These are phyloP conservation scores for Fusarium sacchari DNA, from an alignment of 2,329 filamentous ascomycete species.

Conservation along the genomic window DNA sequence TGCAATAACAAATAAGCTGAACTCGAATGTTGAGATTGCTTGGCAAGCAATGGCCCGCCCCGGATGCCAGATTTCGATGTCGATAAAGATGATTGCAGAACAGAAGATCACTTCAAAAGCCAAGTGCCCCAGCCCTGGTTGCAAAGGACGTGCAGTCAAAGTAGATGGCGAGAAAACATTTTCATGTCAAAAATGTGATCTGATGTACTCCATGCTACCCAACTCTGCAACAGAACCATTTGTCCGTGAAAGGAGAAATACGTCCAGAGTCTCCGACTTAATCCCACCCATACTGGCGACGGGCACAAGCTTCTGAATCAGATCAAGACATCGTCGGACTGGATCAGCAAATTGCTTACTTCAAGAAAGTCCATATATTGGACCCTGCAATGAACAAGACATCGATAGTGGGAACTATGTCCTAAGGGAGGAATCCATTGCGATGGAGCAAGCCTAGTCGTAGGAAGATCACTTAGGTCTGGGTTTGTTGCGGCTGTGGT, in stretches of 20 bases:
- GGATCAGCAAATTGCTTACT: background rate
- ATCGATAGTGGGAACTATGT: accelerated
- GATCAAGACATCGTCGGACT: background rate
- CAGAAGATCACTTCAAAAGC: accelerated
- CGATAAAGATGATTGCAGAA: background rate
- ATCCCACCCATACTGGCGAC: accelerated
- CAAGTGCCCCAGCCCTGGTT: background rate
- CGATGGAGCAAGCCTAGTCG: accelerated
- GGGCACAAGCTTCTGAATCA: background rate
- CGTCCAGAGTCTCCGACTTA: accelerated
- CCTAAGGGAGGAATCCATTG: accelerated
- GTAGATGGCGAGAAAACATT: background rate
- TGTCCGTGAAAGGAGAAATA: too few species aligned
- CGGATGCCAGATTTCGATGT: background rate
- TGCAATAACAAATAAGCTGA: too few species aligned
- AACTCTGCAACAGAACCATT: accelerated
- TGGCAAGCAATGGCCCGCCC: background rate
- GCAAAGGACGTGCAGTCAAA: background rate
- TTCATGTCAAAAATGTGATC: background rate
- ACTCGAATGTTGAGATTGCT: background rate
- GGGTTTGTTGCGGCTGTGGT: background rate
- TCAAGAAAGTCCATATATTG: background rate
- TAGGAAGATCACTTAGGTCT: background rate
- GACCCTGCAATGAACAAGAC: too few species aligned
- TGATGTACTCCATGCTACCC: background rate